phyloP scores from a whole-genome alignment of 441 rosid genomes.

The Adansonia madagascariensis region DNA sequence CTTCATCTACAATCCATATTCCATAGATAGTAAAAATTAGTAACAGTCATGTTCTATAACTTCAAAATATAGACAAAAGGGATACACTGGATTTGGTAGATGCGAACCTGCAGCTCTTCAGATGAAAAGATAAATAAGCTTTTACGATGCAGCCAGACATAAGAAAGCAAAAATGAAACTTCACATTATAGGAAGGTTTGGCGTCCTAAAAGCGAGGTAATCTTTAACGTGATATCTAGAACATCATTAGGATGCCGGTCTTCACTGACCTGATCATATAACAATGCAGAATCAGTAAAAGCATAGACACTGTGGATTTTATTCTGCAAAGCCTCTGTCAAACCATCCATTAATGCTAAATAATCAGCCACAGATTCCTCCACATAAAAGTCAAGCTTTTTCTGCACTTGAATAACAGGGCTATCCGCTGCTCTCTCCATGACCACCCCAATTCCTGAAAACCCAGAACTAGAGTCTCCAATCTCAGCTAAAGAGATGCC shows the following conservation, averaged over 20 bases:
- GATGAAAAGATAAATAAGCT: not conserved
- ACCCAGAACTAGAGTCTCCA: constrained; percentile 61
- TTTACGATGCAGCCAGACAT: not conserved
- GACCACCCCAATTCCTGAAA: constrained; percentile 82
- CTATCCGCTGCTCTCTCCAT: constrained; percentile 57
- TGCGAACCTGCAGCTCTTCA: not conserved
- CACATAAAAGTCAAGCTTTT: constrained; percentile 79
- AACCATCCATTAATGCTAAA: constrained; percentile 87
- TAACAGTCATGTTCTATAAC: not conserved
- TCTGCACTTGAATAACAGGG: constrained; percentile 78
- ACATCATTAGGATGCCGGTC: not conserved
- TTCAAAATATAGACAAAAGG: not conserved
- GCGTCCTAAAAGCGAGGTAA: too few species aligned
- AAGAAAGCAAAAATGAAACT: not conserved
- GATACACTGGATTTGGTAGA: not conserved
- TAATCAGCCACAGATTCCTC: constrained; percentile 81
- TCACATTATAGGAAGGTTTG: not conserved
- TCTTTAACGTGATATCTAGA: not conserved
- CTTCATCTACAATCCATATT: not conserved
- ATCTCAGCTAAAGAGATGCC: constrained; percentile 59
- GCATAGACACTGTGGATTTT: constrained; percentile 68
- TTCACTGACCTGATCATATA: constrained; percentile 49
- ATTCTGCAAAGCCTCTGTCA: constrained; percentile 65
- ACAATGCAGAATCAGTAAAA: constrained; percentile 65
- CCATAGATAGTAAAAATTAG: not conserved